These are phyloP conservation scores for Scheffersomyces illinoinensis DNA, from an alignment of 1,139 yeast genomes.

Conservation along the genomic window DNA sequence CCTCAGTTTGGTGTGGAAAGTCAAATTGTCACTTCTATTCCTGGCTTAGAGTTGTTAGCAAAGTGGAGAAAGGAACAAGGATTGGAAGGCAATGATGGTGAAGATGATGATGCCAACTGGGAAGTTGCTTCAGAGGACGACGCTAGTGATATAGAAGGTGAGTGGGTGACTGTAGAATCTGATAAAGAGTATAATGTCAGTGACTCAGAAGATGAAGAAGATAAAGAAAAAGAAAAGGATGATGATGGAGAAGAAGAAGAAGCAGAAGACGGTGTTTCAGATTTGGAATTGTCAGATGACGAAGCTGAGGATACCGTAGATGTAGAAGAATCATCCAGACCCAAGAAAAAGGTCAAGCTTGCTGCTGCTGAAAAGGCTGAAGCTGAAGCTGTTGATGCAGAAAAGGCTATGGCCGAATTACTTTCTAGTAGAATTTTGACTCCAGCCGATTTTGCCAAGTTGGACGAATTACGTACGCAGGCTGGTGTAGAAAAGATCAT, in stretches of 20 bases:
- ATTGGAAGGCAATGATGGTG: constrained; percentile 40
- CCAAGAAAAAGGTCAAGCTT: constrained; percentile 25
- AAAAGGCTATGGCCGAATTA: constrained; percentile 58
- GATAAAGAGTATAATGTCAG: constrained; percentile 58
- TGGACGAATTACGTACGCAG: constrained; percentile 79
- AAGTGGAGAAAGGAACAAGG: constrained; percentile 83
- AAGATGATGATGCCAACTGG: constrained; percentile 44
- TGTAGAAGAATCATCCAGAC: constrained; percentile 22
- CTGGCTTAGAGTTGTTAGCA: constrained; percentile 86
- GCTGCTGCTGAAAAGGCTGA: constrained; percentile 7
- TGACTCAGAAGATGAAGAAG: constrained; percentile 53
- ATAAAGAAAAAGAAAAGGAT: constrained; percentile 38
- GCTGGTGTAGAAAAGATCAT: constrained; percentile 81
- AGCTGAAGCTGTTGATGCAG: constrained; percentile 16
- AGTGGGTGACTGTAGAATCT: constrained; percentile 59
- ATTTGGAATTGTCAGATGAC: constrained; percentile 27
- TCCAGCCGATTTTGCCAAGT: constrained; percentile 95
- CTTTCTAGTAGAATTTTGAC: constrained; percentile 80
- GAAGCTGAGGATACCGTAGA: constrained; percentile 20
- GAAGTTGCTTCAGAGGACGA: constrained; percentile 45
- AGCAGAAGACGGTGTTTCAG: constrained; percentile 56
- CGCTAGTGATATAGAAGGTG: constrained; percentile 61
- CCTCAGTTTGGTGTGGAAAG: constrained; percentile 76
- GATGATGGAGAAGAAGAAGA: constrained; percentile 37
- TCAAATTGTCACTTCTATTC: constrained; percentile 64